A percentile compares a stretch with the other conserved stretches of the same genome.
Conservation (phyloP, 129 eudicot species). For the Pittosporum tobira region DNA sequence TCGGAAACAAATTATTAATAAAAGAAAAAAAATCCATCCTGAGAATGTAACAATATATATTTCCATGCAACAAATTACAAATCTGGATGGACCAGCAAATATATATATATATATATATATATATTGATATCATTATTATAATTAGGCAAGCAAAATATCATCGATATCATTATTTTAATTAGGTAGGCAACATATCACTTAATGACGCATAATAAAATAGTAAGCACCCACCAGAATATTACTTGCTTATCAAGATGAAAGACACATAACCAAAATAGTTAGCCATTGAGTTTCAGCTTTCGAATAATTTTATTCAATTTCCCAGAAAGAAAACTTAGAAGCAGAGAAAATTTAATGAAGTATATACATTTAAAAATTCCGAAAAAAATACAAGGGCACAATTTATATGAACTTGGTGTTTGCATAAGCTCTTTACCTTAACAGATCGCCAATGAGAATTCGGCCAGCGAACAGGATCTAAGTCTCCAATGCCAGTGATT, state of each 20-base stretch:
- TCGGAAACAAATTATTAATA: background rate
- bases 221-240: background rate
- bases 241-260: background rate
- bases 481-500: slow-evolving; percentile 83
- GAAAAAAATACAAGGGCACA: background rate
- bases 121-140: background rate
- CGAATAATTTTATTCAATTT: too few relatives aligned
- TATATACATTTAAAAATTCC: too few relatives aligned
- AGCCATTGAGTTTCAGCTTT: too few relatives aligned
- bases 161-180: background rate
- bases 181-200: background rate
- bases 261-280: too few relatives aligned
- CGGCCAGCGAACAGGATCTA: slow-evolving; percentile 94
- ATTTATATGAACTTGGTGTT: background rate
- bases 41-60: too few relatives aligned
- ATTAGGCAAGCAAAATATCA: background rate
- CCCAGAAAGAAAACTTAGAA: too few relatives aligned
- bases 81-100: background rate
- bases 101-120: too few relatives aligned
- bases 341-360: too few relatives aligned
- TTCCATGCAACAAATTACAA: too few relatives aligned
- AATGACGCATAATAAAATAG: too few relatives aligned
- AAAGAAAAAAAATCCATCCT: too few relatives aligned
- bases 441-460: slow-evolving; percentile 98
- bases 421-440: slow-evolving; percentile 39